Base-by-base conservation (phyloP, 768 basidiomycete species). In the Tremella fuciformis region DNA sequence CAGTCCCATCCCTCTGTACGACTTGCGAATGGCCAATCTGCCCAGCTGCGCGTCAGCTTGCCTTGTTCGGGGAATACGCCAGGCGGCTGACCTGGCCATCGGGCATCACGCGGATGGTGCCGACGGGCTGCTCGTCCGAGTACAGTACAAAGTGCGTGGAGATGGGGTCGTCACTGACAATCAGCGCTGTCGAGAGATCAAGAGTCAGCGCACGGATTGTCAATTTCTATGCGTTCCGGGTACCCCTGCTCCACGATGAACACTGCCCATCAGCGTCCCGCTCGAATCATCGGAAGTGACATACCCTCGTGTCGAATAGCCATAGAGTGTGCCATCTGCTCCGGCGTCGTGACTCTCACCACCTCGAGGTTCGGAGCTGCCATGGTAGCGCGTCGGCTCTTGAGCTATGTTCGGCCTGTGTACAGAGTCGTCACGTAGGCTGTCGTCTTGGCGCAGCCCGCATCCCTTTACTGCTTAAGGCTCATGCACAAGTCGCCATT, bases 171-270 rank as follows among this genome's bases (percentile, higher is more conserved):
- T 65, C 63, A 3, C 63, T 65, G 38, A 24, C 16, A 25, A 21
- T 19, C 4, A 24, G 18, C 29, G 29, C 29, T 34, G 29, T 34
- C 4, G 29, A 16, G 41, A 13, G 13, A 13, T 15, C 18, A 37
- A n/a, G 42, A 15, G 9, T 29, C 13, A 13, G 46, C 63, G 47
- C 54, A 65, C 63, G 22, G 29, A 52, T 57, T 53, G 41, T 61
- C 57, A 16, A 59, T 60, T 19, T 65, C 63, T 26, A 65, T 50
- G 6, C 22, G 26, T 1, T 56, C 53, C 46, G 59, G 58, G 18
- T 65, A 65, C 0, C 63, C 63, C 34, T 64, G 62, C 46, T 64
- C 62, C 13, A 59, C 62, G 9, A 64, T 53, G 37, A 59, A 64
- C 8, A 64, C 62, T 64, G 21, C 13, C 15, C 16, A 34, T 50